These are phyloP conservation scores for Brassica napus DNA, from an alignment of 345 rosid genomes.

Conservation along the genomic window DNA sequence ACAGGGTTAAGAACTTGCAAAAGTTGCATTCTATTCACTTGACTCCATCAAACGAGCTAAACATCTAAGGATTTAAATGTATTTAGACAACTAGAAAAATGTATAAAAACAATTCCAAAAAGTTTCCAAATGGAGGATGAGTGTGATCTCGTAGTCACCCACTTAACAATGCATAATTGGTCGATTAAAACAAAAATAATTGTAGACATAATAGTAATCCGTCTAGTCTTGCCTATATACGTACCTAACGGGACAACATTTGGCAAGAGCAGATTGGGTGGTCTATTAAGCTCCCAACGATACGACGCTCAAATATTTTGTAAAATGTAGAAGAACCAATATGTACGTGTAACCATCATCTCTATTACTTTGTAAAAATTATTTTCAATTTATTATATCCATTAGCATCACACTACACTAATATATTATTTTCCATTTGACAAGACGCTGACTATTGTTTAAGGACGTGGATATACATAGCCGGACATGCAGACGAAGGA, in stretches of 20 bases:
- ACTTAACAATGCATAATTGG: slow-evolving; percentile 12
- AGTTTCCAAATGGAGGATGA: slow-evolving; percentile 27
- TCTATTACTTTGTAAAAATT: not conserved
- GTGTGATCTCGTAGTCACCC: slow-evolving; percentile 33
- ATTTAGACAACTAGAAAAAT: not conserved
- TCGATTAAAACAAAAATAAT: not conserved
- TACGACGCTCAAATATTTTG: slow-evolving; percentile 1
- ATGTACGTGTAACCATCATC: slow-evolving; percentile 17
- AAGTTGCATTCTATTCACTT: not conserved
- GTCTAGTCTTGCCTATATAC: slow-evolving; percentile 8
- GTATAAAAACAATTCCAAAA: not conserved
- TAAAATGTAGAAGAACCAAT: slow-evolving; percentile 15
- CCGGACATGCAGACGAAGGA: slow-evolving; percentile 27
- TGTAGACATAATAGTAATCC: slow-evolving; percentile 4
- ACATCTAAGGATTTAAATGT: not conserved
- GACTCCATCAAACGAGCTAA: not conserved
- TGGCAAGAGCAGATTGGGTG: slow-evolving; percentile 23
- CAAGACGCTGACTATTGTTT: slow-evolving; percentile 16
- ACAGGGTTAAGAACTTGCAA: not conserved
- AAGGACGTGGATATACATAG: slow-evolving; percentile 18
- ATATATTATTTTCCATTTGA: slow-evolving; percentile 21
- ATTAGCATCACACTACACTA: slow-evolving; percentile 8
- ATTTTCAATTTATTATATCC: not conserved
- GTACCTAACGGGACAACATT: slow-evolving; percentile 1
- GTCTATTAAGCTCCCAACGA: slow-evolving; percentile 11